Evolutionary conservation across 441 rosid genomes (phyloP), one percentile per base, ranked within the genome.

Genomic region (Theobroma grandiflorum): DNA sequence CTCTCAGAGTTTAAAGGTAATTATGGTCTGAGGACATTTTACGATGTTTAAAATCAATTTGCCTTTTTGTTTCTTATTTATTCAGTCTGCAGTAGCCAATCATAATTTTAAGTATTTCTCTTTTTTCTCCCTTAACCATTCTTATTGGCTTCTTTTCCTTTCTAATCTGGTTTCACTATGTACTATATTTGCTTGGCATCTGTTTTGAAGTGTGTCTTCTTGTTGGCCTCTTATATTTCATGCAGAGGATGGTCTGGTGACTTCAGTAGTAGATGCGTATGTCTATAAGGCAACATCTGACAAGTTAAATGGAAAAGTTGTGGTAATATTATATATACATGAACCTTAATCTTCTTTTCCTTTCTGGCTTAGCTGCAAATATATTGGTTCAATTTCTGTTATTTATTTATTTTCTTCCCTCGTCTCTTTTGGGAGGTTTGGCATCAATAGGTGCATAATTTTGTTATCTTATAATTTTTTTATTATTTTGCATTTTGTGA

Each of bases 221-320:
- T 35, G 22, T 81, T 68, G 64, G 42, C 76, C 50, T 72, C 69
- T 73, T 37, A 45, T 79, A 38, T 82, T 26, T 78, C 77, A 76
- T 89, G 87, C 94, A 96, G 98, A 90, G 80, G 79, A 85, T 20
- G 87, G 85, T 77, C 84, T 84, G 55, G 71, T 73, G 64, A 71
- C 85, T 66, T 89, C 74, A 74, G 78, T 94, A 45, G 90, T 94
- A 1, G 98, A 94, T 86, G 94, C 92, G 35, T 91, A 92, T 78
- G 94, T 89, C 77, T 88, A 85, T 66, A 89, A 83, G 90, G 95
- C 90, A 79, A 80, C 80, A 82, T 90, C 94, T 53, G 93, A 90
- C 79, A 65, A 53, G 77, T 91, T 87, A 84, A 86, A 86, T 26
- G 96, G 91, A 87, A 90, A 87, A 82, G 81, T 93, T 59, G 86